phyloP scores from a whole-genome alignment of 2,329 filamentous ascomycete genomes.

The Neonectria ditissima region DNA sequence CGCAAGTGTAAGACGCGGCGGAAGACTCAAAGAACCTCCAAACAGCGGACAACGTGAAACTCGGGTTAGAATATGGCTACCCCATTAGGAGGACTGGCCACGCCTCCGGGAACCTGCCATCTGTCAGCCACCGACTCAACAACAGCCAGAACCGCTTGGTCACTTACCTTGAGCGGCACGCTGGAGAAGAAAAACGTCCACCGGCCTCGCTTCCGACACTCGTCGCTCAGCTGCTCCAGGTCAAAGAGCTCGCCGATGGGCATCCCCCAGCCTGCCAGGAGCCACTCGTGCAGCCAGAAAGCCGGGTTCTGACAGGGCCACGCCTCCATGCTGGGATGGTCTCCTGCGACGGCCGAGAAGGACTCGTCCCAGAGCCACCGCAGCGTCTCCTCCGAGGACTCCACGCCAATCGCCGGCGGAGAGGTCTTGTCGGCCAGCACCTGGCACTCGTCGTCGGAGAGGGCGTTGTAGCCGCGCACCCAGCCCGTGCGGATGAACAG shows the following conservation, averaged over 20 bases:
- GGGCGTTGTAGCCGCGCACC: conserved; percentile 56
- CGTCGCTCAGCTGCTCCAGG: conserved; percentile 53
- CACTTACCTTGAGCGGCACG: conserved; percentile 55
- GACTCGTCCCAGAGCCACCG: conserved; percentile 69
- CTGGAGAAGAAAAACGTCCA: conserved; percentile 64
- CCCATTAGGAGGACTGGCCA: conserved; percentile 24
- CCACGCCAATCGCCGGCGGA: conserved; percentile 56
- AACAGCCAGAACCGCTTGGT: neutral
- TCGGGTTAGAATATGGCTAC: conserved; percentile 17
- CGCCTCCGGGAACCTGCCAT: conserved; percentile 23
- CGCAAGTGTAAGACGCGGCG: neutral
- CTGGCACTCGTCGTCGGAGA: conserved; percentile 52
- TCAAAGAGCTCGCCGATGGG: conserved; percentile 54
- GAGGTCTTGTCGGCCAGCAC: conserved; percentile 48
- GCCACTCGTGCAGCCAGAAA: conserved; percentile 57
- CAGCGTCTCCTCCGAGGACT: conserved; percentile 61
- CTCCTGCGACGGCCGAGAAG: conserved; percentile 69
- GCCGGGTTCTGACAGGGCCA: conserved; percentile 50
- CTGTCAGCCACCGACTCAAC: neutral
- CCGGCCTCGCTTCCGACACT: conserved; percentile 62
- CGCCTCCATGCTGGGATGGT: conserved; percentile 65
- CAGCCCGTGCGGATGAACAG: conserved; percentile 66
- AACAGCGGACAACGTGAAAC: too few relatives aligned
- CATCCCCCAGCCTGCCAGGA: conserved; percentile 62
- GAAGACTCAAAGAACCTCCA: neutral